Base-by-base conservation (phyloP, 441 rosid species). In the Biscutella laevigata region DNA sequence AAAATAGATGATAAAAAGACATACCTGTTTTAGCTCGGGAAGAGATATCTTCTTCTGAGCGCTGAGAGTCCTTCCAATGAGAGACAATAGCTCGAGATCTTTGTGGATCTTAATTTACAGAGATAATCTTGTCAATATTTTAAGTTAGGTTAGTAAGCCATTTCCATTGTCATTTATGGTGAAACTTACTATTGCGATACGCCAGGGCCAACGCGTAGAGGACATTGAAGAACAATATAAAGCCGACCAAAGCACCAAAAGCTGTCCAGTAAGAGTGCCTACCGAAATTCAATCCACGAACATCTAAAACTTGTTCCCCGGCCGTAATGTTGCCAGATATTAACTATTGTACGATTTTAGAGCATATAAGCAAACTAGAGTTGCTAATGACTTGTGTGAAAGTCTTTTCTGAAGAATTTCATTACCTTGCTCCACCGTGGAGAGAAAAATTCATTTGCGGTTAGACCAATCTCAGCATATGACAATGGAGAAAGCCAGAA, bases 401-500 rank as follows among this genome's bases (percentile, higher is more conserved):
- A 48, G 39, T 32, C 26, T 7, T 41, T 17, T 17, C 38, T 11
- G 25, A 46, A 39, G 24, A 3, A 41, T 14, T 27, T 17, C 20
- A 41, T 39, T 53, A 59, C 86, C 86, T 74, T 72, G 42, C 74
- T 36, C 94, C 94, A 82, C 3, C 86, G 68, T 5, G 86, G 85
- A 52, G 85, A 77, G 3, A 66, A 80, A 56, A 88, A 88, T 42
- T 88, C 91, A 13, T 82, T 88, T 21, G 77, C 24, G 1, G 82
- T 69, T 62, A 79, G 35, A 44, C 85, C 91, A 60, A 86, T 77
- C 73, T 83, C 86, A 13, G 79, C 95, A 72, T 81, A 86, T 22
- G 94, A 57, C 58, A 79, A 48, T 1, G 94, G 94, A 59, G 77
- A 73, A 20, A 82, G 24, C 90, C 90, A 82, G 53, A 87, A 82